Percentiles rank a stretch among this genome's conserved stretches.
These are phyloP conservation scores for Hypoxylon sp. DNA, from an alignment of 2,329 filamentous ascomycete genomes.

Conservation along the genomic window DNA sequence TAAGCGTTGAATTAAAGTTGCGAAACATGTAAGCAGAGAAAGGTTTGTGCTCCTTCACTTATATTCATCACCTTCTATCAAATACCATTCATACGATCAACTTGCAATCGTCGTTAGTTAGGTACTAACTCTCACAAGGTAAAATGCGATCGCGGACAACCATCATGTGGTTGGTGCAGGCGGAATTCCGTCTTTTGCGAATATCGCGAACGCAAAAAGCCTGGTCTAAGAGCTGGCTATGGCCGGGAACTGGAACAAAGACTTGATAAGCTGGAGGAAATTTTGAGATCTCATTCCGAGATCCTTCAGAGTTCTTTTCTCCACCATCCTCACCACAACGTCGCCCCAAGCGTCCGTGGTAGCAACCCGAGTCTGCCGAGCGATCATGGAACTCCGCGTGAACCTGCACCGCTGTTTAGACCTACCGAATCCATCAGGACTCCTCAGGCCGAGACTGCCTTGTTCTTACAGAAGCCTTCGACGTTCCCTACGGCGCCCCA, in stretches of 20 bases:
- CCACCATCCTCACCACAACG: conserved; percentile 55
- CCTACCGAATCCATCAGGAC: conserved; percentile 66
- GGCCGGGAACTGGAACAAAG: conserved; percentile 81
- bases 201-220: conserved; percentile 79
- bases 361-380: conserved; percentile 68
- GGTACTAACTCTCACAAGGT: conserved; percentile 63
- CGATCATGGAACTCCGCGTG: conserved; percentile 70
- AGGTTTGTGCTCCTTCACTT: conserved; percentile 65
- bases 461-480: conserved; percentile 74
- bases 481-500: conserved; percentile 64
- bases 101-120: conserved; percentile 20
- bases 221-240: conserved; percentile 76
- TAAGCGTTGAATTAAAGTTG: conserved; percentile 65
- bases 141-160: conserved; percentile 83
- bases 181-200: conserved; percentile 75
- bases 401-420: conserved; percentile 64
- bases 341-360: conserved; percentile 62
- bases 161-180: conserved; percentile 77
- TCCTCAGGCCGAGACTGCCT: conserved; percentile 70
- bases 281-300: conserved; percentile 75
- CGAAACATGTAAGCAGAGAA: conserved; percentile 85
- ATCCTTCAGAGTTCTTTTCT: conserved; percentile 73
- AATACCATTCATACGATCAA: not conserved
- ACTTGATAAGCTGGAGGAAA: conserved; percentile 77
- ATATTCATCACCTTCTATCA: not conserved